These are phyloP conservation scores for Russula emetica DNA, from an alignment of 768 basidiomycete genomes.

Conservation along the genomic window DNA sequence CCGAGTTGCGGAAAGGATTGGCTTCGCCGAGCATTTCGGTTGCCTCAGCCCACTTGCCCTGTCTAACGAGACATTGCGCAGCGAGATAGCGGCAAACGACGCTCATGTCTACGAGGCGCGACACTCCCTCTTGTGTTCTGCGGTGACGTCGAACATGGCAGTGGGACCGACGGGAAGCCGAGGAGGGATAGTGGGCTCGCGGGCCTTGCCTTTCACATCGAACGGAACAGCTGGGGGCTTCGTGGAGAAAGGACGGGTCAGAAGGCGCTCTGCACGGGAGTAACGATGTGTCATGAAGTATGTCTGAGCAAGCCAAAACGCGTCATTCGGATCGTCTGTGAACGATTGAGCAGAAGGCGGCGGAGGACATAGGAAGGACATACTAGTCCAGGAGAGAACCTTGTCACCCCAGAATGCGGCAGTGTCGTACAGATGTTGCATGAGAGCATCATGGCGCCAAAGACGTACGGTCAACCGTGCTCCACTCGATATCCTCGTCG, in stretches of 20 bases:
- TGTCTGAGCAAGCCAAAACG: slow-evolving; percentile 98
- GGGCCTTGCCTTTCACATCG: slow-evolving; percentile 55
- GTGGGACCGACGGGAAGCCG: slow-evolving; percentile 69
- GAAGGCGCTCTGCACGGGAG: slow-evolving; percentile 85
- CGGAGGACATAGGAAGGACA: slow-evolving; percentile 1
- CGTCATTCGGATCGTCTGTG: slow-evolving; percentile 91
- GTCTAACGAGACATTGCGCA: slow-evolving; percentile 88
- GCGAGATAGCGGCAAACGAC: slow-evolving; percentile 95
- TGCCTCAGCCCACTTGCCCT: slow-evolving; percentile 90
- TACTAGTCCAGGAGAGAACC: slow-evolving; percentile 92
- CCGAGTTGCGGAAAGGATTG: slow-evolving; percentile 77
- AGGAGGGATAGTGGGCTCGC: slow-evolving; percentile 35
- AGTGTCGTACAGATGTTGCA: slow-evolving; percentile 97
- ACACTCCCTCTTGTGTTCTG: slow-evolving; percentile 59
- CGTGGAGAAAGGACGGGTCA: slow-evolving; percentile 80
- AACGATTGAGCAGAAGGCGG: slow-evolving; percentile 1
- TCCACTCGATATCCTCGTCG: slow-evolving; percentile 65
- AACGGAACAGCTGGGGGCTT: slow-evolving; percentile 41
- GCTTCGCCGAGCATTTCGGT: slow-evolving; percentile 90
- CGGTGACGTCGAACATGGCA: slow-evolving; percentile 65
- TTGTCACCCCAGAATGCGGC: slow-evolving; percentile 99
- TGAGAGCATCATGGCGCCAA: slow-evolving; percentile 96
- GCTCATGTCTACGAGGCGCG: slow-evolving; percentile 87
- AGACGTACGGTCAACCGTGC: slow-evolving; percentile 87
- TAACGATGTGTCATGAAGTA: slow-evolving; percentile 97